These are phyloP conservation scores for Macrophomina phaseolina DNA, from an alignment of 2,329 filamentous ascomycete genomes.

Conservation along the genomic window DNA sequence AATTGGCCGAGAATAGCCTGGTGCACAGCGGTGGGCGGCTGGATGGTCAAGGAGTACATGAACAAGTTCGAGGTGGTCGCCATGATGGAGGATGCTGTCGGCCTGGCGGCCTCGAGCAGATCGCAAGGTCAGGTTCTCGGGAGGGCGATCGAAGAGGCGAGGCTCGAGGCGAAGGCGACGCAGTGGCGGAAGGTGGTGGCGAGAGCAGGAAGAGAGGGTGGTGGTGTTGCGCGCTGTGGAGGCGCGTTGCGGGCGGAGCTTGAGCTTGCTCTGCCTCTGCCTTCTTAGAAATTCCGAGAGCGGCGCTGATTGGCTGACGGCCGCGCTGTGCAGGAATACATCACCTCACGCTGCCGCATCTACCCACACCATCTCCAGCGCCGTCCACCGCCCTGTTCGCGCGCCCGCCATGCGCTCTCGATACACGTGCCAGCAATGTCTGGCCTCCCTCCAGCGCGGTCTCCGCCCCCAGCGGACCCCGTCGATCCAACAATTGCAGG, in stretches of 20 bases:
- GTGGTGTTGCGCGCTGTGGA: slow-evolving; percentile 7
- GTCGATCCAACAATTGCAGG: slow-evolving; percentile 32
- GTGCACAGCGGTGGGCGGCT: slow-evolving; percentile 86
- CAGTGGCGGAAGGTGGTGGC: background rate
- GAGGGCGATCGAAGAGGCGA: background rate
- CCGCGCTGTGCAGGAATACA: slow-evolving; percentile 17
- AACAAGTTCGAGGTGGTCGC: slow-evolving; percentile 99
- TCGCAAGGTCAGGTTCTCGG: background rate
- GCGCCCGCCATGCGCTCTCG: slow-evolving; percentile 43
- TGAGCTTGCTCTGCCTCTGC: slow-evolving; percentile 2
- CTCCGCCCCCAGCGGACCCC: slow-evolving; percentile 35
- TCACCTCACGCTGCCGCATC: slow-evolving; percentile 20
- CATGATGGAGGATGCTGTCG: slow-evolving; percentile 64
- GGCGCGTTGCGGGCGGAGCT: slow-evolving; percentile 22
- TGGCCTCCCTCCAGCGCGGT: slow-evolving; percentile 40
- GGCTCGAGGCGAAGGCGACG: slow-evolving; percentile 13
- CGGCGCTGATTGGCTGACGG: slow-evolving; percentile 18
- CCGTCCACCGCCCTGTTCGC: background rate
- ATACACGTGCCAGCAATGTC: slow-evolving; percentile 49
- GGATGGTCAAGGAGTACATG: slow-evolving; percentile 95
- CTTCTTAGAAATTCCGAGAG: slow-evolving; percentile 12
- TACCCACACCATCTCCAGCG: slow-evolving; percentile 4
- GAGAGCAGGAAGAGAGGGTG: background rate
- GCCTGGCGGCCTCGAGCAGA: slow-evolving; percentile 30
- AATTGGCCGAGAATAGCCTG: slow-evolving; percentile 95